Evolutionary conservation across 2,329 filamentous ascomycete species (phyloP), one percentile per base, ranked within the genome.

Genomic region (Aspergillus sojae): DNA sequence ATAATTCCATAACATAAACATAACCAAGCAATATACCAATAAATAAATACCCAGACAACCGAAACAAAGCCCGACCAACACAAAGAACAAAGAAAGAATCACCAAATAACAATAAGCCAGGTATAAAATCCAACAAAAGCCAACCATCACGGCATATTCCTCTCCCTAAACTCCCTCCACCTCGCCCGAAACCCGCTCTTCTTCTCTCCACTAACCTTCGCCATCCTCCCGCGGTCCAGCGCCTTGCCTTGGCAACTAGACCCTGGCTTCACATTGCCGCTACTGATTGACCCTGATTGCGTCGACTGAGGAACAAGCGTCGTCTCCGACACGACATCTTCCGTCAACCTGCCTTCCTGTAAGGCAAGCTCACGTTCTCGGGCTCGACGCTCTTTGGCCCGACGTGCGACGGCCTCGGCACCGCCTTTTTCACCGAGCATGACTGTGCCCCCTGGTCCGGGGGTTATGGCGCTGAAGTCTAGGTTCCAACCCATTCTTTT

Each of bases 391-490:
- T 57, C 60, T 6, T 53, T 53, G 12, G 19, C 52, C 7, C 53
- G 60, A 10, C 60, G 52, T 11, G 30, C 60, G n/a, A 54, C 60
- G 12, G 41, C 53, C 4, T 50, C 43, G 2, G 43, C 54, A n/a
- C 60, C 43, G 11, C 60, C 60, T 12, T n/a, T 19, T 16, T 61
- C 60, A 23, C 53, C 53, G 0, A 61, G 53, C 60, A 61, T 61
- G n/a, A 50, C 41, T 1, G 60, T 57, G 16, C 53, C 53, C 14
- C 60, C 53, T 21, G 58, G 58, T 5, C 58, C 58, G 12, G 58
- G 58, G 28, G 58, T 61, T 36, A 61, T 57, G 14, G 58, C 58
- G 5, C 46, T 56, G 39, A 26, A 52, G 14, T 61, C 52, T 28
- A 61, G 4, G 9, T 30, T 45, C 56, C 41, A 56, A n/a, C 58